Base-by-base conservation (phyloP, 768 basidiomycete species). In the Boletus pseudopeckii region DNA sequence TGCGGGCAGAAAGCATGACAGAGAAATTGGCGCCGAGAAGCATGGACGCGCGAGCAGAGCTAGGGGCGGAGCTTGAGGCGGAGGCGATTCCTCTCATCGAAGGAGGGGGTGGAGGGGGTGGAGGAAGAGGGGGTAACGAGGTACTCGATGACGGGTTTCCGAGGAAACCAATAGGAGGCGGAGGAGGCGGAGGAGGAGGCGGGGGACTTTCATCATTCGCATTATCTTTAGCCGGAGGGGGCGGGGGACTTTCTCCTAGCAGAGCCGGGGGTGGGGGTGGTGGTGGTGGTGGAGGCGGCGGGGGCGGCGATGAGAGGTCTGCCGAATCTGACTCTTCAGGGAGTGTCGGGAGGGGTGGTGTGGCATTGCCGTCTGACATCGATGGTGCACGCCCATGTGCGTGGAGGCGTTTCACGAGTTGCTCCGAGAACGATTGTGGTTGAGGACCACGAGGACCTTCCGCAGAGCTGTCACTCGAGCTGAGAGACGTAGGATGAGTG, bases 1-100 rank as follows among this genome's bases (percentile, higher is more conserved):
- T 98, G 45, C 92, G 88, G 42, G 79, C 77, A 45, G 78, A 77
- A 18, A 85, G 67, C 58, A 86, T 70, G 30, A 76, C 76, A 58
- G 76, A 79, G 44, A 88, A 65, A 58, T 82, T 84, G 20, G 77
- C 70, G 17, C 87, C 81, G 2, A 84, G 69, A 8, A 86, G 70
- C 63, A 81, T 72, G 15, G 88, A 88, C 36, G 78, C 75, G 24
- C 85, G 85, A 36, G 79, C 73, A 30, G 84, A 86, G 41, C 60
- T 68, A 38, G 74, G 73, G 34, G 71, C 64, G 2, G 78, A 77
- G 30, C 55, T 67, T 13, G 73, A 62, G n/a, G 66, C 60, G 3
- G 77, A 76, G 10, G 63, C 50, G 13, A 57, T 55, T 45, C 69
- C 70, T 54, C 53, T 69, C 57, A 58, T 64, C 26, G 51, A 54